A percentile compares a stretch with the other conserved stretches of the same genome.
Evolutionary conservation across 768 basidiomycete species (phyloP).

Genomic region (Trametes gibbosa): DNA sequence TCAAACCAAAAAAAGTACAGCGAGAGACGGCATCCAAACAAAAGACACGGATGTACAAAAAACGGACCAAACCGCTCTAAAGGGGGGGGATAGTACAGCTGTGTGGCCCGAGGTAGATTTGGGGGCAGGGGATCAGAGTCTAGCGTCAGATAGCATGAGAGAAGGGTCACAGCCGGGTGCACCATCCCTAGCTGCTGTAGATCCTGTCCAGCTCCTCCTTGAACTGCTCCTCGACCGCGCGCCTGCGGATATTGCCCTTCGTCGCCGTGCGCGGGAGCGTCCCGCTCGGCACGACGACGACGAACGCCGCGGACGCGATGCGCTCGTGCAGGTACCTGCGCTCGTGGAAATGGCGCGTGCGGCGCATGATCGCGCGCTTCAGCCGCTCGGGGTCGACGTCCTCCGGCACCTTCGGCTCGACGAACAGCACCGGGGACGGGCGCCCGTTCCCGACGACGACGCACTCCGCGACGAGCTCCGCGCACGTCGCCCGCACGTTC

Average conservation of each 20-base stretch:
- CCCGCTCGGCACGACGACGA: conserved; percentile 62
- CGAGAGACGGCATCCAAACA: too few relatives aligned
- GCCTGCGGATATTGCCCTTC: conserved; percentile 79
- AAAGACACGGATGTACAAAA: too few relatives aligned
- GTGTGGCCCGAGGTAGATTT: too few relatives aligned
- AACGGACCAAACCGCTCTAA: too few relatives aligned
- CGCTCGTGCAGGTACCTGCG: conserved; percentile 79
- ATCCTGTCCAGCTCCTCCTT: conserved; percentile 55
- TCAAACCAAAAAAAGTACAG: too few relatives aligned
- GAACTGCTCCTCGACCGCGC: conserved; percentile 70
- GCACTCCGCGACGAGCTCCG: conserved; percentile 64
- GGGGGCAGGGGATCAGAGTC: too few relatives aligned
- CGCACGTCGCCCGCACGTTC: conserved; percentile 65
- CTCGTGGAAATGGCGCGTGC: conserved; percentile 69
- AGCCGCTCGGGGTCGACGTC: conserved; percentile 54
- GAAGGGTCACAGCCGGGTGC: not conserved
- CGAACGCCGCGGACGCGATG: conserved; percentile 60
- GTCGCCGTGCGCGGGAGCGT: conserved; percentile 75
- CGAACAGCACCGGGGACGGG: conserved; percentile 72
- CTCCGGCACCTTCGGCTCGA: conserved; percentile 50
- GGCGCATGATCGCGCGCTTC: conserved; percentile 69
- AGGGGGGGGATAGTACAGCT: too few relatives aligned
- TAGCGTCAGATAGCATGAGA: not conserved
- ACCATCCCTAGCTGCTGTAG: conserved; percentile 33
- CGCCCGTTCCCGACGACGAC: conserved; percentile 76